A percentile compares a stretch with the other conserved stretches of the same genome.
Evolutionary conservation across 2,329 filamentous ascomycete genomes (phyloP).

Genomic region (Huntiella omanensis): DNA sequence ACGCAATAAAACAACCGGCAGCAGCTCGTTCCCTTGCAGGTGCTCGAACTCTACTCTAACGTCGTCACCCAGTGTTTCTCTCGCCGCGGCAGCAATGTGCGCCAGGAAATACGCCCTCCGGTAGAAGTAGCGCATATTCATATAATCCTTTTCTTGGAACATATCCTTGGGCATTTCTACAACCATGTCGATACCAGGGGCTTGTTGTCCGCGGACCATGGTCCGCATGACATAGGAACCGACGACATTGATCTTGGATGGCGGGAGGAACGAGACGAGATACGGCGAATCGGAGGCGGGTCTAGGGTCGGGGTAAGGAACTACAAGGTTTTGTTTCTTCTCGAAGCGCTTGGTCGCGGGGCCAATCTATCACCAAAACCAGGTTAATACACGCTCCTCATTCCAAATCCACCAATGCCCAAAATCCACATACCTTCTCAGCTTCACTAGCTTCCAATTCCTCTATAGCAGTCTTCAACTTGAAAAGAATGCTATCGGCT

Average conservation of each 20-base stretch:
- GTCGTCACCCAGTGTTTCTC: constrained; percentile 31
- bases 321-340: constrained; percentile 45
- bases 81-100: constrained; percentile 54
- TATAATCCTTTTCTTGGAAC: constrained; percentile 88
- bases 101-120: constrained; percentile 84
- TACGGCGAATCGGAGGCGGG: constrained; percentile 62
- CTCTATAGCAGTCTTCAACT: constrained; percentile 34
- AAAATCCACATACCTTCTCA: constrained; percentile 26
- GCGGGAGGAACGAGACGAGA: constrained; percentile 60
- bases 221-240: constrained; percentile 71
- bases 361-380: constrained; percentile 30
- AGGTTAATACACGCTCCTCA: not conserved
- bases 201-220: constrained; percentile 43
- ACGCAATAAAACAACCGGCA: constrained; percentile 42
- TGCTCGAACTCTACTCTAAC: constrained; percentile 39
- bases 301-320: constrained; percentile 71
- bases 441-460: constrained; percentile 29
- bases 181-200: constrained; percentile 57
- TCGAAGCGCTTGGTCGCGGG: constrained; percentile 51
- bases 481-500: constrained; percentile 30
- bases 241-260: constrained; percentile 64
- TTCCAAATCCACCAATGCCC: too few relatives aligned
- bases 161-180: constrained; percentile 64
- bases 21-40: constrained; percentile 55
- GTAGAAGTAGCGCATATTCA: constrained; percentile 86